These are phyloP conservation scores for Mucuna pruriens DNA, from an alignment of 306 rosid genomes.

Conservation along the genomic window DNA sequence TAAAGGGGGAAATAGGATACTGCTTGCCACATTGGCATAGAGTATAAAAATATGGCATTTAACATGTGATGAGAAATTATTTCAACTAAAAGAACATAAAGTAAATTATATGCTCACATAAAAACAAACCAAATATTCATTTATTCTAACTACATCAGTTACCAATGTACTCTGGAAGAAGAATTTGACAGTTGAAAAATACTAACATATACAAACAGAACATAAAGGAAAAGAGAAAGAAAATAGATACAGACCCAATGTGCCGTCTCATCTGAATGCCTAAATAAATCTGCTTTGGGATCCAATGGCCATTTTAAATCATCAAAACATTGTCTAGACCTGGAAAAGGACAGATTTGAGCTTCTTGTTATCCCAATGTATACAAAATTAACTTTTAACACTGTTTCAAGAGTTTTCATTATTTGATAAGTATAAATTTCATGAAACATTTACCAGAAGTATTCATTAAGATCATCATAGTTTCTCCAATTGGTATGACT, in stretches of 20 bases:
- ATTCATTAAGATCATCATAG: conserved; percentile 96
- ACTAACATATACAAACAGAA: conserved; percentile 1
- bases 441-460: conserved; percentile 72
- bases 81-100: not conserved
- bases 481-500: conserved; percentile 99
- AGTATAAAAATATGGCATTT: conserved; percentile 4
- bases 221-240: conserved; percentile 9
- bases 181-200: conserved; percentile 22
- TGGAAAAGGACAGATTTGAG: conserved; percentile 43
- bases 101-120: not conserved
- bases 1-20: not conserved
- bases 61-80: not conserved
- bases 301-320: conserved; percentile 87
- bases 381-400: not conserved
- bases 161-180: not conserved
- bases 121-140: conserved; percentile 8
- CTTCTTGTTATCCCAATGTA: conserved; percentile 22
- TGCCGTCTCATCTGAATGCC: conserved; percentile 62
- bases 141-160: not conserved
- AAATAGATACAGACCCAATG: conserved; percentile 54
- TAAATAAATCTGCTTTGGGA: conserved; percentile 69
- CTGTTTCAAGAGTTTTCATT: conserved; percentile 13
- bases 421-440: conserved; percentile 11
- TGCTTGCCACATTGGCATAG: not conserved
- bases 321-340: conserved; percentile 82